Conservation (phyloP, 2,329 filamentous ascomycete genomes). For the Epicoccum sorghinum region DNA sequence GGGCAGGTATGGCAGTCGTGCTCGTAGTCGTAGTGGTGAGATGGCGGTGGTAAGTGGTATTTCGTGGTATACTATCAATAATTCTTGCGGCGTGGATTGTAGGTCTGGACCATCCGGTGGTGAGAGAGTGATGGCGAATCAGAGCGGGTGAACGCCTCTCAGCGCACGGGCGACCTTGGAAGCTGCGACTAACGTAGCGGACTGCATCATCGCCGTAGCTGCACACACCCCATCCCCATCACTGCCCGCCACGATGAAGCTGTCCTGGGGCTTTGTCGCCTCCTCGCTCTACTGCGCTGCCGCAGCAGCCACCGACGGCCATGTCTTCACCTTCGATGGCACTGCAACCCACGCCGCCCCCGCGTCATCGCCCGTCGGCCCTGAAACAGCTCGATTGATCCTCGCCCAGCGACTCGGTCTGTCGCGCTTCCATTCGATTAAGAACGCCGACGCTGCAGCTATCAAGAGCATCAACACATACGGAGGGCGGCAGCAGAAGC, state of each 20-base stretch:
- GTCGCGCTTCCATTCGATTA: slow-evolving; percentile 55
- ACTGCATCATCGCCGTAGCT: slow-evolving; percentile 23
- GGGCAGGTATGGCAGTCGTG: not conserved
- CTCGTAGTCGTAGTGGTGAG: not conserved
- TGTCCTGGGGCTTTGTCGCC: slow-evolving; percentile 47
- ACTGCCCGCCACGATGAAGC: slow-evolving; percentile 51
- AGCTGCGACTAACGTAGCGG: slow-evolving; percentile 11
- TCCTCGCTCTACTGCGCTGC: slow-evolving; percentile 50
- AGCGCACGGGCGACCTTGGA: slow-evolving; percentile 7
- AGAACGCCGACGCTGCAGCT: slow-evolving; percentile 48
- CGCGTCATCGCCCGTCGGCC: slow-evolving; percentile 35
- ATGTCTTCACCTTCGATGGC: slow-evolving; percentile 48
- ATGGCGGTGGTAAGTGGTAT: slow-evolving; percentile 1
- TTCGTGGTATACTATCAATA: slow-evolving; percentile 1
- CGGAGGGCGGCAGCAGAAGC: slow-evolving; percentile 48
- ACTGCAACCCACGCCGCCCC: slow-evolving; percentile 18
- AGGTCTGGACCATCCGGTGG: not conserved
- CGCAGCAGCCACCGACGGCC: slow-evolving; percentile 38
- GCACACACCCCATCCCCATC: slow-evolving; percentile 26
- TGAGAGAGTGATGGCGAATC: slow-evolving; percentile 7
- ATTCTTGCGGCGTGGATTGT: slow-evolving; percentile 1
- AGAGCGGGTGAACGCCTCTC: slow-evolving; percentile 4
- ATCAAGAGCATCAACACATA: slow-evolving; percentile 55
- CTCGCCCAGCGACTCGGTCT: slow-evolving; percentile 59
- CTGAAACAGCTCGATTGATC: slow-evolving; percentile 56